Percentiles rank a stretch among this genome's conserved stretches.
Conservation (phyloP, 805 yeast genomes). For the Komagataella ulmi region DNA sequence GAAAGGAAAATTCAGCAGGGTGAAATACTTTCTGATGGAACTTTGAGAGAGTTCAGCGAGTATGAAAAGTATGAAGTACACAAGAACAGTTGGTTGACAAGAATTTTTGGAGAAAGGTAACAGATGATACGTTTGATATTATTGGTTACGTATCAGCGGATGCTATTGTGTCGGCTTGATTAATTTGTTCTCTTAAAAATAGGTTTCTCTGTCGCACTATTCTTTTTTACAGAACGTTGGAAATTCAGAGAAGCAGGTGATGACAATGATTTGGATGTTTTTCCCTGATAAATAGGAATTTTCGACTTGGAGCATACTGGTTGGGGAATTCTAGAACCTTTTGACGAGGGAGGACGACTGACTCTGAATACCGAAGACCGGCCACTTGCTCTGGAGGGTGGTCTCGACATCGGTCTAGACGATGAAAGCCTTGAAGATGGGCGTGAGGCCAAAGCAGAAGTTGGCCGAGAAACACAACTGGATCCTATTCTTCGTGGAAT, state of each 20-base stretch:
- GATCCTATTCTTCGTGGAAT: background rate
- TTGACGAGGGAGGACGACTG: background rate
- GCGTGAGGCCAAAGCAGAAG: background rate
- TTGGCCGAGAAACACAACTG: background rate
- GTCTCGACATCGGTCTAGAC: background rate
- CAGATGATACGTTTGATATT: background rate
- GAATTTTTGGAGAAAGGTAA: conserved; percentile 27
- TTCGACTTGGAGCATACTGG: background rate
- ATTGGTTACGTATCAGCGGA: too few relatives aligned
- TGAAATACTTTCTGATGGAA: conserved; percentile 29
- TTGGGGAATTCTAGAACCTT: background rate
- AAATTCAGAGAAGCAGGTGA: background rate
- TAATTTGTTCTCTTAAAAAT: too few relatives aligned
- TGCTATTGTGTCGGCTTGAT: background rate
- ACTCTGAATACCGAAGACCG: background rate
- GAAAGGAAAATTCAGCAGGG: conserved; percentile 32
- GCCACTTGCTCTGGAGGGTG: background rate
- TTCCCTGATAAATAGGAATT: background rate
- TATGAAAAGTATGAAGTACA: conserved; percentile 26
- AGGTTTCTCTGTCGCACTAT: background rate
- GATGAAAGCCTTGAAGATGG: background rate
- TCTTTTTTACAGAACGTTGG: background rate
- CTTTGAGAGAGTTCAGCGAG: conserved; percentile 26
- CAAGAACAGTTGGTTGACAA: conserved; percentile 22
- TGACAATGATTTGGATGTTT: background rate